These are phyloP conservation scores for Russula ochroleuca DNA, from an alignment of 768 basidiomycete species.

Conservation along the genomic window DNA sequence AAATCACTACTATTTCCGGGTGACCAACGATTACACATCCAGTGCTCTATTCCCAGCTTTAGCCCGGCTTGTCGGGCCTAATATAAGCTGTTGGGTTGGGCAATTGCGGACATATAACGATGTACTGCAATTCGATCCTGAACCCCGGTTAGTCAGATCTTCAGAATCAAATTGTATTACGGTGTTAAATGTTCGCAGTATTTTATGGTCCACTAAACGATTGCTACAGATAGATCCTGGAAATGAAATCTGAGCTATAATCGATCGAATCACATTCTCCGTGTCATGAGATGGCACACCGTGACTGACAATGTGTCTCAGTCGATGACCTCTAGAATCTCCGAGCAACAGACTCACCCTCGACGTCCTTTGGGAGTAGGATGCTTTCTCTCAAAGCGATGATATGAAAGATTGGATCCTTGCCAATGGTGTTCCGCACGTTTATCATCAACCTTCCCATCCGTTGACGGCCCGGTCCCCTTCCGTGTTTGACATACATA, in stretches of 20 bases:
- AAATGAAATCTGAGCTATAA: background rate
- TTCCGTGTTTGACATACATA: background rate
- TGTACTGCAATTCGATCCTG: too few relatives aligned
- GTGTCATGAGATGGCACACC: background rate
- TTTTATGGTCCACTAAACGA: too few relatives aligned
- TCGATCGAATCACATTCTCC: background rate
- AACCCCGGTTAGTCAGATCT: background rate
- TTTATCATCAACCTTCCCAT: background rate
- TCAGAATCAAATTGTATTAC: background rate
- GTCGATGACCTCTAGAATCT: background rate
- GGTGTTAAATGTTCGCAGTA: background rate
- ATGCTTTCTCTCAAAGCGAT: too few relatives aligned
- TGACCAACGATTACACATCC: background rate
- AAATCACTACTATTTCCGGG: background rate
- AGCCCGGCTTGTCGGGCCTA: background rate
- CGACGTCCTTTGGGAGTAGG: background rate
- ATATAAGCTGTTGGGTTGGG: too few relatives aligned
- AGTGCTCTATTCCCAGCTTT: background rate
- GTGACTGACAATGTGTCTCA: background rate
- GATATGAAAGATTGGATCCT: background rate
- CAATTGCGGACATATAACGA: background rate
- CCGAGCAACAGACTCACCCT: background rate
- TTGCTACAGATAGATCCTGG: background rate
- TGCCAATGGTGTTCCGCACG: background rate
- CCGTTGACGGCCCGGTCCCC: background rate